Conservation (phyloP, 2,329 filamentous ascomycete genomes). For the Arthrinium phaeospermum region DNA sequence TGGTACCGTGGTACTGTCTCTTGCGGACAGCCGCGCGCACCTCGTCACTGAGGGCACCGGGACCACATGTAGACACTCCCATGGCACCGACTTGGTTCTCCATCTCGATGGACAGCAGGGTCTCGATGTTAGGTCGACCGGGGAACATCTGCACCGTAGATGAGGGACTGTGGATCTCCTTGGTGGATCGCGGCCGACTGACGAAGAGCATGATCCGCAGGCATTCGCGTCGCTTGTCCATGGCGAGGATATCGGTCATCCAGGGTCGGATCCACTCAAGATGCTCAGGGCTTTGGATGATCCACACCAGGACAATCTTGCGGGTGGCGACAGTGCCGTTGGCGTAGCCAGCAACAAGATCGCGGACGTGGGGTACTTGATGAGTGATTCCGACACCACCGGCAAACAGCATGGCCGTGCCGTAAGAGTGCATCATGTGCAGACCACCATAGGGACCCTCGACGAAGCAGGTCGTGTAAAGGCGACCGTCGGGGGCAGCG, state of each 20-base stretch:
- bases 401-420: conserved; percentile 79
- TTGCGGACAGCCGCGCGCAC: conserved; percentile 71
- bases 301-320: conserved; percentile 78
- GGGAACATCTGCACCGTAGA: conserved; percentile 86
- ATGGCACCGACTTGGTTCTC: conserved; percentile 76
- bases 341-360: conserved; percentile 71
- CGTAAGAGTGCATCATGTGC: conserved; percentile 75
- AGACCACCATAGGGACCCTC: conserved; percentile 81
- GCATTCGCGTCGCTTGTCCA: conserved; percentile 76
- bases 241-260: conserved; percentile 81
- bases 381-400: conserved; percentile 84
- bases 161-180: conserved; percentile 80
- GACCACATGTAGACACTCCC: conserved; percentile 77
- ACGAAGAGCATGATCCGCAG: conserved; percentile 81
- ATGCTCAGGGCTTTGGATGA: conserved; percentile 79
- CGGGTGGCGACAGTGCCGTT: conserved; percentile 74
- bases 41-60: conserved; percentile 76
- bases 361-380: conserved; percentile 75
- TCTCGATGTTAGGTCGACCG: conserved; percentile 75
- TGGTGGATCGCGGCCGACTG: conserved; percentile 74
- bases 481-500: conserved; percentile 62
- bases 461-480: conserved; percentile 69
- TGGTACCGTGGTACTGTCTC: conserved; percentile 67
- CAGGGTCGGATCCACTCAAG: conserved; percentile 83
- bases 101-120: conserved; percentile 74